A percentile compares a stretch with the other conserved stretches of the same genome.
Evolutionary conservation across 768 basidiomycete genomes (phyloP).

Genomic region (Leccinum longicurvipes): DNA sequence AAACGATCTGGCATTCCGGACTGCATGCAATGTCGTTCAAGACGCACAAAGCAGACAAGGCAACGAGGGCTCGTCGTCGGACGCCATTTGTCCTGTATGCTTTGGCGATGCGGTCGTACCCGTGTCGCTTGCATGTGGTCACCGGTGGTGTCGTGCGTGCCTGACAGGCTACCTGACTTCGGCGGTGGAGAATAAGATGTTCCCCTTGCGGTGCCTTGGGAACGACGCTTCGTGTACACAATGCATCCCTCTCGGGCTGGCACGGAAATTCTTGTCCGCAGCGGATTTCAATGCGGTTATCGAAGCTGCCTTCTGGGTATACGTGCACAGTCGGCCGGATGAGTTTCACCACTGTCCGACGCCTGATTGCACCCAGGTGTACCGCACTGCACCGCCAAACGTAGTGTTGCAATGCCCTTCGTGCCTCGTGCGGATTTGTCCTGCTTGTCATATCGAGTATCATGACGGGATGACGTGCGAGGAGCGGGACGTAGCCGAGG

Average conservation of each 20-base stretch:
- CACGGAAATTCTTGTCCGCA: constrained; percentile 47
- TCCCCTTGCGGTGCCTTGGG: constrained; percentile 75
- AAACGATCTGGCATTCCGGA: constrained; percentile 34
- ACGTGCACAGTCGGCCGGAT: constrained; percentile 55
- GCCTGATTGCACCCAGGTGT: constrained; percentile 74
- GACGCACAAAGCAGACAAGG: constrained; percentile 35
- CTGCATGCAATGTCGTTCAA: constrained; percentile 40
- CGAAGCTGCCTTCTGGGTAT: constrained; percentile 55
- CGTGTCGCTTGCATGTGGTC: constrained; percentile 57
- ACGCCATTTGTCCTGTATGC: constrained; percentile 63
- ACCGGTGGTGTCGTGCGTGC: constrained; percentile 66
- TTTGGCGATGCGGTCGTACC: constrained; percentile 54
- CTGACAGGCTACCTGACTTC: constrained; percentile 56
- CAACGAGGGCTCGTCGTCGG: constrained; percentile 18
- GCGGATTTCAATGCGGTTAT: constrained; percentile 54
- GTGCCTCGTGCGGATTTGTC: constrained; percentile 68
- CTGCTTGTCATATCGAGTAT: constrained; percentile 52
- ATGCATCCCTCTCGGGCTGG: constrained; percentile 51
- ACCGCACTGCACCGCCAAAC: constrained; percentile 51
- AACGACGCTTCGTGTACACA: constrained; percentile 55
- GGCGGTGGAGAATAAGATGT: constrained; percentile 52
- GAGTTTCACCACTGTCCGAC: constrained; percentile 78
- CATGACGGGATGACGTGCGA: constrained; percentile 71
- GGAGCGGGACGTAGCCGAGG: constrained; percentile 50
- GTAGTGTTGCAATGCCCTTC: constrained; percentile 65